Base-by-base conservation (phyloP, 164 flowering plant genomes). In the Dillenia turbinata region DNA sequence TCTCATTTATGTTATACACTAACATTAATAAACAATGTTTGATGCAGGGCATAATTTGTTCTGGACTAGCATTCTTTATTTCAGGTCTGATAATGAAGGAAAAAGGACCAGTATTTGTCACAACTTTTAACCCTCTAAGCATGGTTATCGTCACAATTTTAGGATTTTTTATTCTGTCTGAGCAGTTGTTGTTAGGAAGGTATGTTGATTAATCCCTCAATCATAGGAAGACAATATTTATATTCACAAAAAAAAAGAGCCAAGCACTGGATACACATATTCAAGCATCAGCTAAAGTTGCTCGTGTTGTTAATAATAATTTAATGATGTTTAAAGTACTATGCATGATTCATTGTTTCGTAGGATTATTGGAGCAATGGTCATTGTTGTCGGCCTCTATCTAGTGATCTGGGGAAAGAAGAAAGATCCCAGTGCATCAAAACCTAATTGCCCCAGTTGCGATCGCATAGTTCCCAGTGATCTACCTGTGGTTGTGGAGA, bases 331-430 rank as follows among this genome's bases (percentile, higher is more conserved):
- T 19, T 19, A 19, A 19, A 19, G 22, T 1, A 1, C 22, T 1
- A 19, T 19, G 1, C 22, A 1, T 19, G 22, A 19, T 19, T 19
- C 22, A 14, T 43, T 55, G 44, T 47, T 61, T 49, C 58, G 56
- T 46, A 82, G 81, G 75, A 55, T 75, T 5, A 60, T 76, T 14
- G 85, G 85, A 51, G 83, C 75, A 12, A 9, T 71, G 0, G 66
- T 79, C 17, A 80, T 83, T 9, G 69, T 78, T 6, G 10, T 52
- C 1, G 87, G 84, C 43, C 59, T 76, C 22, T 83, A 83, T 51
- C 15, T 75, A 5, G 78, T 83, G 9, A 49, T 83, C 44, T 80
- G 83, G 84, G 87, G 85, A 0, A 78, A 78, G 60, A 76, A 77
- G 59, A 64, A 61, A 57, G 83, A 74, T 54, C 45, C 22, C 1